Conservation (phyloP, 495 filamentous ascomycete genomes). For the Podospora australis region DNA sequence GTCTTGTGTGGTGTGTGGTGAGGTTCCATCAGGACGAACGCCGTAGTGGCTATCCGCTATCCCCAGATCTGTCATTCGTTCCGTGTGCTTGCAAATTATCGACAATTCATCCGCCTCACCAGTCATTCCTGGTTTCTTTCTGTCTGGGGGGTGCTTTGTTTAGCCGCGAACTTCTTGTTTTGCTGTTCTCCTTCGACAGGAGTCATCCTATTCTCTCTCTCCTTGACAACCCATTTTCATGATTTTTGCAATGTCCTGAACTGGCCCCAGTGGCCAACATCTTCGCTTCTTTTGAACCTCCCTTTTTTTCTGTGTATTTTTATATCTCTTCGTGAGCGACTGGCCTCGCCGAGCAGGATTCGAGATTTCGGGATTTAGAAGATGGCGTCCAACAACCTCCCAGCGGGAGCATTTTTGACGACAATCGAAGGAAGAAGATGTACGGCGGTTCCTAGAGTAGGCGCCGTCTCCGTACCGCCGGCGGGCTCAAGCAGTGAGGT, state of each 20-base stretch:
- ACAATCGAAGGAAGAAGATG: constrained; percentile 41
- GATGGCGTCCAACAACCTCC: constrained; percentile 27
- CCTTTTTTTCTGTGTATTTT: constrained; percentile 9
- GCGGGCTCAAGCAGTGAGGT: constrained; percentile 12
- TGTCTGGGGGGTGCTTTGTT: constrained; percentile 25
- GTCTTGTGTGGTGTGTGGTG: too few species aligned
- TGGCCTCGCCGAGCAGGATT: constrained; percentile 31
- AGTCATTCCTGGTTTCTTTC: constrained; percentile 13
- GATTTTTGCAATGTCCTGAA: constrained; percentile 34
- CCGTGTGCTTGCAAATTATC: constrained; percentile 15
- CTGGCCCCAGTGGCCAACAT: constrained; percentile 34
- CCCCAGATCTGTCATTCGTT: constrained; percentile 20
- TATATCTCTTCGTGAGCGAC: constrained; percentile 25
- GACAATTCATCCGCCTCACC: constrained; percentile 29
- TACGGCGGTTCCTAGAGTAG: constrained; percentile 38
- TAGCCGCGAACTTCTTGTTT: constrained; percentile 22
- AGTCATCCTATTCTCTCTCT: constrained; percentile 13
- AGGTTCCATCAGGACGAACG: too few species aligned
- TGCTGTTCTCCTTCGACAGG: constrained; percentile 16
- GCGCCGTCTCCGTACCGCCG: neutral
- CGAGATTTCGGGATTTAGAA: constrained; percentile 10
- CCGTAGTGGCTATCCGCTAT: constrained; percentile 12
- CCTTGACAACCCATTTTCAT: constrained; percentile 24
- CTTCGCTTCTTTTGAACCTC: constrained; percentile 24
- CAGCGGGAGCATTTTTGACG: constrained; percentile 37